These are phyloP conservation scores for Podospora bellae-mahoneyi DNA, from an alignment of 495 filamentous ascomycete genomes.

Conservation along the genomic window DNA sequence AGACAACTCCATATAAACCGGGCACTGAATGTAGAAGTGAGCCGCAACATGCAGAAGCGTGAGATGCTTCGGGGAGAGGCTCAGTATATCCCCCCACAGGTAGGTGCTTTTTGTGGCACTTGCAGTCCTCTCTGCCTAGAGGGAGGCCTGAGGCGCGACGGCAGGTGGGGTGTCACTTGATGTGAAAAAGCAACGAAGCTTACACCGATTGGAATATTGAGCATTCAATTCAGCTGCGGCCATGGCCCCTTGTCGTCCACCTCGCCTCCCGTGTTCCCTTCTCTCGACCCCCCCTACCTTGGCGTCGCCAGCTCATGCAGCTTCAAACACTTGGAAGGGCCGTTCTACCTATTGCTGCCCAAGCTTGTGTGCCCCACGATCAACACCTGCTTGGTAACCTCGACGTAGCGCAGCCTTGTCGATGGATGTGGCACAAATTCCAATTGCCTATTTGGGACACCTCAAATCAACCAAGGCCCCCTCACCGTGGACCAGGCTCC, in stretches of 20 bases:
- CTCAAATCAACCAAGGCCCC: background rate
- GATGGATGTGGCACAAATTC: background rate
- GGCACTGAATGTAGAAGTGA: background rate
- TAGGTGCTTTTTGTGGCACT: background rate
- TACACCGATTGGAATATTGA: no score
- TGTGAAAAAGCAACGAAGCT: background rate
- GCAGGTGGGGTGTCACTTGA: background rate
- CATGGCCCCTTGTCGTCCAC: background rate
- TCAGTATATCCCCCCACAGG: background rate
- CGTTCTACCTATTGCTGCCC: background rate
- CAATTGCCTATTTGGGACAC: background rate
- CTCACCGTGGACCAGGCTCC: background rate
- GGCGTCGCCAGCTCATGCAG: background rate
- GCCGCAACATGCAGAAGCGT: background rate
- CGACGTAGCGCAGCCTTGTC: background rate
- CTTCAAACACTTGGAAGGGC: background rate
- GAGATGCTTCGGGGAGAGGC: background rate
- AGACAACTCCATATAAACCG: background rate
- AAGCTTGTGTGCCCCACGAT: background rate
- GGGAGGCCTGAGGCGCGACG: background rate
- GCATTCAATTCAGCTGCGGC: background rate
- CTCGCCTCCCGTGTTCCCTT: background rate
- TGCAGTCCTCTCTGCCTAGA: background rate
- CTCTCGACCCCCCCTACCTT: background rate
- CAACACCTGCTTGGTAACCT: background rate